Evolutionary conservation across 345 rosid species (phyloP).

Genomic region (Salix dunnii): DNA sequence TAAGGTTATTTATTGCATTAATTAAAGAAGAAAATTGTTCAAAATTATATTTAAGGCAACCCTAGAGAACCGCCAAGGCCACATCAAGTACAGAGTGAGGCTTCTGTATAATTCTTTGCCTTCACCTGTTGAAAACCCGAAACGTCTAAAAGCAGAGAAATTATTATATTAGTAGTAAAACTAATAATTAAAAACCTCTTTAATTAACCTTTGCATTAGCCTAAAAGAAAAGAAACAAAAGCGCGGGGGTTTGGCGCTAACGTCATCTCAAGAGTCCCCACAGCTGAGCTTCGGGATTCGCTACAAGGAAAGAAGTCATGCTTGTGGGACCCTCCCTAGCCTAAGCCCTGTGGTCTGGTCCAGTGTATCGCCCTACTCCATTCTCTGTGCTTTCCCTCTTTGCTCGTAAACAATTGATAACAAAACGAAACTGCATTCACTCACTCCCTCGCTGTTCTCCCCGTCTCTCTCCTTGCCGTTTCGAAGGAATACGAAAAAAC

Average conservation of each 20-base stretch:
- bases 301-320: background rate
- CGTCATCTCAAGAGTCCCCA: constrained; percentile 1
- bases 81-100: too few species aligned
- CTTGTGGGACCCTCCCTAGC: constrained; percentile 3
- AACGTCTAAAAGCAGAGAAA: too few species aligned
- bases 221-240: background rate
- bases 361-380: background rate
- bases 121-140: too few species aligned
- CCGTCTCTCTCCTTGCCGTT: background rate
- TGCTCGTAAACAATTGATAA: background rate
- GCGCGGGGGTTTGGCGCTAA: background rate
- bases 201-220: too few species aligned
- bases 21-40: too few species aligned
- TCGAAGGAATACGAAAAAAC: background rate
- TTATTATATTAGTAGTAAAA: too few species aligned
- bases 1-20: too few species aligned
- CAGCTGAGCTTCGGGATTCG: constrained; percentile 23
- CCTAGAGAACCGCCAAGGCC: too few species aligned
- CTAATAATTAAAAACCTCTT: too few species aligned
- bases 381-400: background rate
- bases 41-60: too few species aligned
- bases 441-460: background rate
- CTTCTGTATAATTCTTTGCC: too few species aligned
- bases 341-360: too few species aligned
- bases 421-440: background rate